These are phyloP conservation scores for Neopestalotiopsis clavispora DNA, from an alignment of 2,329 filamentous ascomycete species.

Conservation along the genomic window DNA sequence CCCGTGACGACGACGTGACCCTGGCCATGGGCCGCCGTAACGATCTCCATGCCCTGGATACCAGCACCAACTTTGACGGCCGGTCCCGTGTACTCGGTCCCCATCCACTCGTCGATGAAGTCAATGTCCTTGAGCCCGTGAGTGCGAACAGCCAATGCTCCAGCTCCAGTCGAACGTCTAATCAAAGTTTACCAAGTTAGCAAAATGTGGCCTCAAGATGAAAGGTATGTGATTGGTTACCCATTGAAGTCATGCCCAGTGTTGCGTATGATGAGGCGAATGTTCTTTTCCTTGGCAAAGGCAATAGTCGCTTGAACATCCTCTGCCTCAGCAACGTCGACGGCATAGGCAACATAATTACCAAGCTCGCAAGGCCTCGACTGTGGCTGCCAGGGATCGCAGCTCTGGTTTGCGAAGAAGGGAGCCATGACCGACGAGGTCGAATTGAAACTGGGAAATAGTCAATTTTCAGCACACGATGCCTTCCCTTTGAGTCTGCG, in stretches of 20 bases:
- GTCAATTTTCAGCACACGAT: neutral
- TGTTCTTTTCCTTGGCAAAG: slow-evolving; percentile 39
- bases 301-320: slow-evolving; percentile 11
- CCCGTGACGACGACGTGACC: slow-evolving; percentile 52
- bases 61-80: slow-evolving; percentile 56
- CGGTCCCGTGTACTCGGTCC: slow-evolving; percentile 46
- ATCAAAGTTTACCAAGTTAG: slow-evolving; percentile 25
- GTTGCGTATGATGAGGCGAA: slow-evolving; percentile 53
- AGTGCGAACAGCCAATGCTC: slow-evolving; percentile 53
- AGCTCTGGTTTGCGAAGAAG: slow-evolving; percentile 20
- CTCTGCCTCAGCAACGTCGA: slow-evolving; percentile 1
- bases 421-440: slow-evolving; percentile 20
- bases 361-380: slow-evolving; percentile 10
- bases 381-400: slow-evolving; percentile 17
- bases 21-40: slow-evolving; percentile 39
- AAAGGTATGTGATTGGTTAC: too few relatives aligned
- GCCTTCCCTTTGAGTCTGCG: neutral
- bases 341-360: slow-evolving; percentile 19
- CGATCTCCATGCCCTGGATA: slow-evolving; percentile 48
- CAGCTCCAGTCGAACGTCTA: slow-evolving; percentile 58
- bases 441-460: slow-evolving; percentile 12
- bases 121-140: slow-evolving; percentile 48
- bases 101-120: slow-evolving; percentile 25
- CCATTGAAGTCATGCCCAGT: slow-evolving; percentile 50
- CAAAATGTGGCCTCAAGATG: too few relatives aligned